A percentile compares a stretch with the other conserved stretches of the same genome.
phyloP scores from a whole-genome alignment of 495 filamentous ascomycete species.

The Aspergillus bertholletiae region DNA sequence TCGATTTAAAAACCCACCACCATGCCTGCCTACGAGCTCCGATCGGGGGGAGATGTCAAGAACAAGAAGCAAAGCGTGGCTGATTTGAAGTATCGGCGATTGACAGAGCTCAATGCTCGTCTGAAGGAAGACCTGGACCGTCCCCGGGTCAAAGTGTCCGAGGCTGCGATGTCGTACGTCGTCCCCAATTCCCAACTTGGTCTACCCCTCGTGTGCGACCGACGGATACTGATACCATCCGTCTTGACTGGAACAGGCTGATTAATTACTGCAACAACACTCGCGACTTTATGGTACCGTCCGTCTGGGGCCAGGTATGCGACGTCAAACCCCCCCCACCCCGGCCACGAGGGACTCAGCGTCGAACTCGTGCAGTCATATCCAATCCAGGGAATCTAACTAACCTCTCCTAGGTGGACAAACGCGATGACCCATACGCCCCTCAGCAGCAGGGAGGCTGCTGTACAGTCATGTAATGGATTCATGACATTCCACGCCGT shows the following conservation, averaged over 20 bases:
- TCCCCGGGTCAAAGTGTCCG: constrained; percentile 90
- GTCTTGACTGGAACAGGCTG: constrained; percentile 55
- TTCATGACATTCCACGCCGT: constrained; percentile 26
- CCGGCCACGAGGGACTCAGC: constrained; percentile 2
- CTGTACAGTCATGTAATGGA: constrained; percentile 86
- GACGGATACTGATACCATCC: constrained; percentile 19
- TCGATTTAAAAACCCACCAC: too few relatives aligned
- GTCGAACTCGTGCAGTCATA: too few relatives aligned
- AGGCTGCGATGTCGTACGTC: constrained; percentile 86
- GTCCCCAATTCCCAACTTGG: constrained; percentile 5
- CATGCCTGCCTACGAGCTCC: constrained; percentile 54
- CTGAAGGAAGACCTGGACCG: constrained; percentile 93
- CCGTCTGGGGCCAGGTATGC: constrained; percentile 87
- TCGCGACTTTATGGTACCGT: constrained; percentile 98
- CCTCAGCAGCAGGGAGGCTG: constrained; percentile 86
- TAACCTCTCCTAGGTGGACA: constrained; percentile 61
- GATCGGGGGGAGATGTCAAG: constrained; percentile 65
- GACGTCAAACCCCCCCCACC: constrained; percentile 5
- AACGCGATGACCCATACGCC: constrained; percentile 93
- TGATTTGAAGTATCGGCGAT: constrained; percentile 89
- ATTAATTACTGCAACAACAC: constrained; percentile 96
- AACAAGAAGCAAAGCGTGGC: constrained; percentile 99
- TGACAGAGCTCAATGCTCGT: constrained; percentile 93
- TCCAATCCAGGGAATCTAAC: too few relatives aligned
- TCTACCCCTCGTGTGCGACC: constrained; percentile 1